These are phyloP conservation scores for Rhodomyrtus tomentosa DNA, from an alignment of 345 rosid genomes.

Conservation along the genomic window DNA sequence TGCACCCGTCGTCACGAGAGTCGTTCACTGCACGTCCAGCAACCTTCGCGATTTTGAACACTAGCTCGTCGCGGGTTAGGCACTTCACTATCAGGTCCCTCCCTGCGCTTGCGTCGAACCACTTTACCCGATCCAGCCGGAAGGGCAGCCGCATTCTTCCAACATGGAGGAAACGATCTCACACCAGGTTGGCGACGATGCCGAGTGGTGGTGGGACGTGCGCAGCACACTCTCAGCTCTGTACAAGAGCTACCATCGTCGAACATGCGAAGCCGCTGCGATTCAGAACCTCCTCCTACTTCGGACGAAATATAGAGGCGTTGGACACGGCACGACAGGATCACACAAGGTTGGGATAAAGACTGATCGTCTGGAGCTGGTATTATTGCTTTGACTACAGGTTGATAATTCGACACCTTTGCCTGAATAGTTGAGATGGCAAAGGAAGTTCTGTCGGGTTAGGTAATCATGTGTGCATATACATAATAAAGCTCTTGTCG, in stretches of 20 bases:
- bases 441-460: neutral
- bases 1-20: no score
- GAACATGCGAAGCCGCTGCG: neutral
- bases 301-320: neutral
- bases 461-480: neutral
- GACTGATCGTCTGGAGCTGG: neutral
- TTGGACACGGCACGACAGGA: neutral
- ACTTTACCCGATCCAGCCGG: neutral
- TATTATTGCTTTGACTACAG: neutral
- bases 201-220: neutral
- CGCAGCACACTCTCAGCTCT: neutral
- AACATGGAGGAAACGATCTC: neutral
- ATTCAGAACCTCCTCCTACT: neutral
- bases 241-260: neutral
- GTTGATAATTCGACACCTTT: neutral
- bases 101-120: neutral
- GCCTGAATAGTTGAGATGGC: neutral
- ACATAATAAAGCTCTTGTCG: no score
- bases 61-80: neutral
- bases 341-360: neutral
- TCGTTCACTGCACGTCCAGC: no score
- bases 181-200: neutral
- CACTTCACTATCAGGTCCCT: neutral
- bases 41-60: neutral
- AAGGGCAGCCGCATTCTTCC: neutral